A percentile compares a stretch with the other conserved stretches of the same genome.
Conservation (phyloP, 1,284 basidiomycete species). For the Ganoderma boninense region DNA sequence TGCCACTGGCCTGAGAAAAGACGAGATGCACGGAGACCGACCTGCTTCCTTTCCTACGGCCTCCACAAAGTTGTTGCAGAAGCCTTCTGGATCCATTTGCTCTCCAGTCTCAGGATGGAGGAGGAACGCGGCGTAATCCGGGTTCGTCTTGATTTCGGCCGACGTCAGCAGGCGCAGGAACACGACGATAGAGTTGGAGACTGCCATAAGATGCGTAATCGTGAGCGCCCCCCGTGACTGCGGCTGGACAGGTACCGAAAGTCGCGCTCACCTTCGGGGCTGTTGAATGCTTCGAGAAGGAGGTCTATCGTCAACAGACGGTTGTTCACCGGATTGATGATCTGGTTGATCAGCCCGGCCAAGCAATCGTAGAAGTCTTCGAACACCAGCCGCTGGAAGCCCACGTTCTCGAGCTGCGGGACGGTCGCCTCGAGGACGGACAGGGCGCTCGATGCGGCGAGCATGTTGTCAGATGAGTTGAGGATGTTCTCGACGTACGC, state of each 20-base stretch:
- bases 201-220: constrained; percentile 43
- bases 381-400: constrained; percentile 73
- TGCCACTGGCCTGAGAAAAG: background rate
- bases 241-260: background rate
- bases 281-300: constrained; percentile 64
- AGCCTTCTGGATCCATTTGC: constrained; percentile 65
- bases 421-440: constrained; percentile 62
- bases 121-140: constrained; percentile 78
- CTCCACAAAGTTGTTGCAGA: constrained; percentile 83
- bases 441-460: constrained; percentile 61
- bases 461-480: constrained; percentile 48
- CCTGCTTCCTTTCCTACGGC: constrained; percentile 86
- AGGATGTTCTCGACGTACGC: constrained; percentile 63
- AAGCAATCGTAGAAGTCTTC: constrained; percentile 66
- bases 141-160: constrained; percentile 77
- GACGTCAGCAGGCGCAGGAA: constrained; percentile 85
- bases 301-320: constrained; percentile 47
- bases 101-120: constrained; percentile 77
- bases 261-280: constrained; percentile 54
- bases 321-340: constrained; percentile 49
- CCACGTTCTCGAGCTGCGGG: constrained; percentile 62
- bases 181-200: constrained; percentile 75
- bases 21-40: constrained; percentile 37
- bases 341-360: constrained; percentile 49
- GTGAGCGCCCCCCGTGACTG: background rate